A percentile compares a stretch with the other conserved stretches of the same genome.
Conservation (phyloP, 768 basidiomycete genomes). For the Leccinum fibrillosum region DNA sequence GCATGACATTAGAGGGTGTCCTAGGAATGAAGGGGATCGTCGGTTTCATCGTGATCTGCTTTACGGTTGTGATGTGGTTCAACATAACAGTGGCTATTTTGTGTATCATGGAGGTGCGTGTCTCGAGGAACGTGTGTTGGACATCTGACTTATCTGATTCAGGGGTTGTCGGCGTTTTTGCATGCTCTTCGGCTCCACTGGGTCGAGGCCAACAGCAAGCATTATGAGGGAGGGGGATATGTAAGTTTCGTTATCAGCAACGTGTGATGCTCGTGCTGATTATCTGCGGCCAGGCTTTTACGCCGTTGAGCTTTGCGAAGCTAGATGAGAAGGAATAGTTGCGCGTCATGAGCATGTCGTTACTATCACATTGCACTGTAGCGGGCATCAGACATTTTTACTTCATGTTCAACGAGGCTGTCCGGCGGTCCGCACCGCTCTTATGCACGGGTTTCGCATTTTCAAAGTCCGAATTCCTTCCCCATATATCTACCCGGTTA, state of each 20-base stretch:
- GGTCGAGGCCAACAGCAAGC: constrained; percentile 98
- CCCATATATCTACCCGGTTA: constrained; percentile 16
- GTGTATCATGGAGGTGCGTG: constrained; percentile 91
- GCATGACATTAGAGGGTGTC: constrained; percentile 71
- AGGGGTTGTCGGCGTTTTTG: constrained; percentile 94
- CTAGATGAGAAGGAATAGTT: constrained; percentile 36
- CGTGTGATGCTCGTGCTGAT: constrained; percentile 29
- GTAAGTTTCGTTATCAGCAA: constrained; percentile 47
- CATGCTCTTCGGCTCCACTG: constrained; percentile 96
- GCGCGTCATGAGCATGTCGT: constrained; percentile 11
- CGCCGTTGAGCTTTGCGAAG: constrained; percentile 46
- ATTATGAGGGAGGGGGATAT: constrained; percentile 87
- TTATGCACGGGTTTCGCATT: constrained; percentile 10
- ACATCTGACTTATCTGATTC: constrained; percentile 14
- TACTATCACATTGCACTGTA: constrained; percentile 8
- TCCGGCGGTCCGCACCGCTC: constrained; percentile 4
- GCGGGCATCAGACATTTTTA: constrained; percentile 15
- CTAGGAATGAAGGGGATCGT: constrained; percentile 64
- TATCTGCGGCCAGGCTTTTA: constrained; percentile 40
- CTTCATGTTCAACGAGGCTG: constrained; percentile 9
- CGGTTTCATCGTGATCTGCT: constrained; percentile 50
- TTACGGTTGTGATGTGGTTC: constrained; percentile 76
- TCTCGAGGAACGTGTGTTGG: constrained; percentile 16
- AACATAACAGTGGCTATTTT: constrained; percentile 69
- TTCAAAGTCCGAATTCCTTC: constrained; percentile 31